Evolutionary conservation across 495 filamentous ascomycete genomes (phyloP), one percentile per base, ranked within the genome.

Genomic region (Neurospora tetrasperma): DNA sequence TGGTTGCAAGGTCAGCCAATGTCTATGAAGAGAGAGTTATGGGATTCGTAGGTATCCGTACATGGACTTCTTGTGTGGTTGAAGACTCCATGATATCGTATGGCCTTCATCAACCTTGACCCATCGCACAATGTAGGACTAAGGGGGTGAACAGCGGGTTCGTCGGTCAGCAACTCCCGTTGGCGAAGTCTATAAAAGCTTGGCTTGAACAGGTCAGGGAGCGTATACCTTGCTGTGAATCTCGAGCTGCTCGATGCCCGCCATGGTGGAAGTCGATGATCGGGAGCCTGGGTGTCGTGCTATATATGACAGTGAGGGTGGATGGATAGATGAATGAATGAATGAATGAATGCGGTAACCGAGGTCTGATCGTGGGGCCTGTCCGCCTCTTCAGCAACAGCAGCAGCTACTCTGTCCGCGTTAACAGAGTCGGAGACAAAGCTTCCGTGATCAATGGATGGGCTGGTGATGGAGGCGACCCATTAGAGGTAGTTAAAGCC

Each of bases 121-220:
- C 96, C 96, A 99, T 77, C 96, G 93, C 59, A 98, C 92, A 76
- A 99, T 93, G 82, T 99, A 98, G 48, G 94, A 96, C 96, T 99
- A 76, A 54, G 66, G 54, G 23, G 54, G 27, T 62, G 27, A 35
- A 62, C 23, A 62, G 14, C 14, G 54, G 54, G 11, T 38, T 35
- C 54, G 54, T 66, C 6, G 54, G 54, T 66, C 54, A 66, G 54
- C 54, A 66, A 35, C 20, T 75, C n/a, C 38, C 42, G 42, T 71
- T 70, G 42, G 42, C 68, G 18, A 48, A 42, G 43, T 70, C 41
- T 40, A n/a, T 42, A 54, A 42, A 35, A 44, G 69, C 59, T 39
- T 46, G 31, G 70, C 54, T 43, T 66, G 41, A 6, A 59, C 23
- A 59, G 23, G 27, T 62, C 14, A 66, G 54, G 27, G 54, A 66